Conservation (phyloP, 2,329 filamentous ascomycete genomes). For the Colletotrichum cuscutae region DNA sequence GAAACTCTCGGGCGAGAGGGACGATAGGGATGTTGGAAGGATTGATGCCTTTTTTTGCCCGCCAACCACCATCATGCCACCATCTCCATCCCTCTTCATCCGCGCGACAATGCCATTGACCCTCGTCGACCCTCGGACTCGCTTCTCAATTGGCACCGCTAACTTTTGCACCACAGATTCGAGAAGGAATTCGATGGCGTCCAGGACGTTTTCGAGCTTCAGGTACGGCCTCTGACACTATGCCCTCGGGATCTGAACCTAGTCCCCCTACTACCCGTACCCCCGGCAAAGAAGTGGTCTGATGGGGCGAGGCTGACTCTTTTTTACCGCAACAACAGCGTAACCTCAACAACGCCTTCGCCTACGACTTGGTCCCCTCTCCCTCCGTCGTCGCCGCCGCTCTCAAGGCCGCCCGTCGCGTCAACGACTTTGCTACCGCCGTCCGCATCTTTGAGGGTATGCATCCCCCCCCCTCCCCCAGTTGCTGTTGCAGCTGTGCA, state of each 20-base stretch:
- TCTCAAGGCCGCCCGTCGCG: constrained; percentile 90
- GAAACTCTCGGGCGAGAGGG: not conserved
- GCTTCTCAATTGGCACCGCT: constrained; percentile 8
- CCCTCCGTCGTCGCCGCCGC: constrained; percentile 91
- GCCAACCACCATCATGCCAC: constrained; percentile 3
- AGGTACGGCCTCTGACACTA: constrained; percentile 67
- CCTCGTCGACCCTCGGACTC: not conserved
- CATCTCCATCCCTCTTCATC: not conserved
- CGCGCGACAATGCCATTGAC: constrained; percentile 23
- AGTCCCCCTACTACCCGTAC: not conserved
- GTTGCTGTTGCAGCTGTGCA: constrained; percentile 11
- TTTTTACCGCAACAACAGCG: constrained; percentile 58
- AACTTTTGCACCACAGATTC: constrained; percentile 70
- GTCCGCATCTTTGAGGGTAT: constrained; percentile 98
- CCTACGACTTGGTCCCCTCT: constrained; percentile 98
- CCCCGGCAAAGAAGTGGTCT: constrained; percentile 36
- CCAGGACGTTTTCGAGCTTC: constrained; percentile 99
- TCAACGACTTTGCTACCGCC: constrained; percentile 98
- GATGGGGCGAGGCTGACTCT: constrained; percentile 35
- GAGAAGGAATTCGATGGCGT: constrained; percentile 99
- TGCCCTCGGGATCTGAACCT: constrained; percentile 23
- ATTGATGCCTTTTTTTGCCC: not conserved
- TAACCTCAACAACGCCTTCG: constrained; percentile 99
- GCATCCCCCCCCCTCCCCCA: constrained; percentile 40
- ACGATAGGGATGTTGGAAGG: constrained; percentile 29